Conservation (phyloP, 2,329 filamentous ascomycete species). For the Geosmithia flava region DNA sequence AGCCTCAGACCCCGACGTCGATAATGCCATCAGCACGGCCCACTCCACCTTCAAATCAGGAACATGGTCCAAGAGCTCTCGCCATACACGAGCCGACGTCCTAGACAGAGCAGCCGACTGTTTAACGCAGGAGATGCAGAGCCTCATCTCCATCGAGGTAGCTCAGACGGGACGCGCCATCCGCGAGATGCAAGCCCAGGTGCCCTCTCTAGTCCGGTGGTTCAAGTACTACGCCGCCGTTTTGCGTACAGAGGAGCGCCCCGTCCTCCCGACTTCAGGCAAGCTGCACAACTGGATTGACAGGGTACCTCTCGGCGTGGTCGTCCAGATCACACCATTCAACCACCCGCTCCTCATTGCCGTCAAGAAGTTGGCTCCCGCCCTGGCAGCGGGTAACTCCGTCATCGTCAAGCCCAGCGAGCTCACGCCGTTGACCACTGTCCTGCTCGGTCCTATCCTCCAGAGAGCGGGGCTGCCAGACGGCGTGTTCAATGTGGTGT, state of each 20-base stretch:
- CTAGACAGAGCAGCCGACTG: slow-evolving; percentile 46
- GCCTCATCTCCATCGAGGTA: slow-evolving; percentile 51
- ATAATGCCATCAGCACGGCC: background rate
- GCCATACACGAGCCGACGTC: slow-evolving; percentile 46
- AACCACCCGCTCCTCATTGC: slow-evolving; percentile 63
- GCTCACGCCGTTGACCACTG: slow-evolving; percentile 83
- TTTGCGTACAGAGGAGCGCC: slow-evolving; percentile 53
- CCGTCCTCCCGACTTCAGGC: slow-evolving; percentile 52
- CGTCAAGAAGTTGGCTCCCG: slow-evolving; percentile 86
- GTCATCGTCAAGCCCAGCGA: slow-evolving; percentile 91
- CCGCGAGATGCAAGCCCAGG: slow-evolving; percentile 59
- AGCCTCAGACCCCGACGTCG: background rate
- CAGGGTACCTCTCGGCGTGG: slow-evolving; percentile 43
- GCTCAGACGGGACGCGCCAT: slow-evolving; percentile 55
- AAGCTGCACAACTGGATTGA: slow-evolving; percentile 45
- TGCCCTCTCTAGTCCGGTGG: slow-evolving; percentile 54
- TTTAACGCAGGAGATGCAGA: slow-evolving; percentile 36
- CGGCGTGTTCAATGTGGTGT: slow-evolving; percentile 83
- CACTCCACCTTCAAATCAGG: slow-evolving; percentile 32
- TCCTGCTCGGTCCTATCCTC: slow-evolving; percentile 73
- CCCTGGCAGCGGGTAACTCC: slow-evolving; percentile 75
- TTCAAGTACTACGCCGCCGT: slow-evolving; percentile 60
- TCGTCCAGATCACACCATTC: slow-evolving; percentile 43
- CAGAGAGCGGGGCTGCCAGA: slow-evolving; percentile 66
- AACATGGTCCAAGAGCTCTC: slow-evolving; percentile 49